These are phyloP conservation scores for Eucalyptus erythrocorys DNA, from an alignment of 345 rosid species.

Conservation along the genomic window DNA sequence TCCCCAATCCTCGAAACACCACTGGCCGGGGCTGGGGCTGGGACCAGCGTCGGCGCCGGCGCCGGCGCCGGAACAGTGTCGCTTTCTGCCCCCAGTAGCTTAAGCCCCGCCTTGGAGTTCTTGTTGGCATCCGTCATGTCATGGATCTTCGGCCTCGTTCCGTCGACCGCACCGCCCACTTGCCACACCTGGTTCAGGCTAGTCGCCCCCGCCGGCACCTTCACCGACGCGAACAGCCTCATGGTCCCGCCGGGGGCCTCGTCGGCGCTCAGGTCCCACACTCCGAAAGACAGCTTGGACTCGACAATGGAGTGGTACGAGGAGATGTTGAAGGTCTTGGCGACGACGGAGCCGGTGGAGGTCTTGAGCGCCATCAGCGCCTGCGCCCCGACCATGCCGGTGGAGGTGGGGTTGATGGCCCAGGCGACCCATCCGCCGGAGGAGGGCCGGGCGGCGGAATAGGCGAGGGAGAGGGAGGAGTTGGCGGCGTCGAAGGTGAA, in stretches of 20 bases:
- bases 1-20: background rate
- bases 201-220: conserved; percentile 40
- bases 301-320: conserved; percentile 3
- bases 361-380: conserved; percentile 39
- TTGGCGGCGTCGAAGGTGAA: conserved; percentile 19
- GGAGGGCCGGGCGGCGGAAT: conserved; percentile 58
- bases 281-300: conserved; percentile 33
- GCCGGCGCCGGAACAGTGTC: background rate
- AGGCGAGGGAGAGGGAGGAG: conserved; percentile 60
- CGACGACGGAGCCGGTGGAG: conserved; percentile 6
- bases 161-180: conserved; percentile 16
- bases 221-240: conserved; percentile 36
- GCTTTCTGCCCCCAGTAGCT: background rate
- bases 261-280: conserved; percentile 42
- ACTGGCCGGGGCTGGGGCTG: background rate
- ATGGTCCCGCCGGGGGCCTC: conserved; percentile 2
- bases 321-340: conserved; percentile 42
- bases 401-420: conserved; percentile 61
- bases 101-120: background rate
- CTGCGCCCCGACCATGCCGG: conserved; percentile 60
- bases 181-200: conserved; percentile 83
- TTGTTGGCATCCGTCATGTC: background rate
- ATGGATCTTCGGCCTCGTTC: background rate
- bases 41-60: background rate
- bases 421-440: conserved; percentile 64